Conservation (phyloP, 495 filamentous ascomycete species). For the Aspergillus indologenus region DNA sequence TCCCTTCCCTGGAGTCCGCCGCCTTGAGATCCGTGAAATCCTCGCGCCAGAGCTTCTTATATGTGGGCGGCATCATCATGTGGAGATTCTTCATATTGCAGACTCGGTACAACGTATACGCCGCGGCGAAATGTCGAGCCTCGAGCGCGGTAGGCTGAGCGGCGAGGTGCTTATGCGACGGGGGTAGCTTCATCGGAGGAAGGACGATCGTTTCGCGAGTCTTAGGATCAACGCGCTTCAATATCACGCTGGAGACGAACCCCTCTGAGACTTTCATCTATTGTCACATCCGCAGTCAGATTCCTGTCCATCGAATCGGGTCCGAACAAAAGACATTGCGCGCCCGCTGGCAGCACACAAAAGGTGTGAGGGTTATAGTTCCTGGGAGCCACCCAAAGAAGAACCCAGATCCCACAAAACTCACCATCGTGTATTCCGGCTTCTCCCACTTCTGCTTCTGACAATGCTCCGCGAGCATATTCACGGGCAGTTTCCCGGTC, state of each 20-base stretch:
- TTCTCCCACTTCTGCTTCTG: constrained; percentile 94
- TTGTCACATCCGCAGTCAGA: neutral
- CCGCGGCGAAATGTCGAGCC: constrained; percentile 87
- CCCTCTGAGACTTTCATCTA: constrained; percentile 56
- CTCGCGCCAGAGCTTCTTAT: constrained; percentile 81
- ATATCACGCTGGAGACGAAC: constrained; percentile 72
- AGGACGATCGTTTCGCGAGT: constrained; percentile 71
- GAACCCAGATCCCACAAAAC: neutral
- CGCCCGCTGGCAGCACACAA: too few relatives aligned
- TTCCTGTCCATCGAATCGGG: too few relatives aligned
- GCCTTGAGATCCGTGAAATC: constrained; percentile 77
- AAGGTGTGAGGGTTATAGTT: too few relatives aligned
- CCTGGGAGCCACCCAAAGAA: too few relatives aligned
- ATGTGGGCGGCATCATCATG: constrained; percentile 89
- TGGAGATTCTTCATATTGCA: constrained; percentile 92
- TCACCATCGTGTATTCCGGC: constrained; percentile 82
- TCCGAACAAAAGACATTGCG: too few relatives aligned
- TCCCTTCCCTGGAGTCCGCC: constrained; percentile 69
- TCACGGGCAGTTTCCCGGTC: constrained; percentile 95
- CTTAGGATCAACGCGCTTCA: constrained; percentile 77
- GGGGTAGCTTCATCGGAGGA: constrained; percentile 78
- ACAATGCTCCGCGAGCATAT: constrained; percentile 88
- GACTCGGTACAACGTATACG: constrained; percentile 85
- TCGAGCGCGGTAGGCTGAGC: constrained; percentile 74
- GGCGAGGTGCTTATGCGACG: constrained; percentile 64